Conservation (phyloP, 2,329 filamentous ascomycete genomes). For the Magnaporthales sp. region DNA sequence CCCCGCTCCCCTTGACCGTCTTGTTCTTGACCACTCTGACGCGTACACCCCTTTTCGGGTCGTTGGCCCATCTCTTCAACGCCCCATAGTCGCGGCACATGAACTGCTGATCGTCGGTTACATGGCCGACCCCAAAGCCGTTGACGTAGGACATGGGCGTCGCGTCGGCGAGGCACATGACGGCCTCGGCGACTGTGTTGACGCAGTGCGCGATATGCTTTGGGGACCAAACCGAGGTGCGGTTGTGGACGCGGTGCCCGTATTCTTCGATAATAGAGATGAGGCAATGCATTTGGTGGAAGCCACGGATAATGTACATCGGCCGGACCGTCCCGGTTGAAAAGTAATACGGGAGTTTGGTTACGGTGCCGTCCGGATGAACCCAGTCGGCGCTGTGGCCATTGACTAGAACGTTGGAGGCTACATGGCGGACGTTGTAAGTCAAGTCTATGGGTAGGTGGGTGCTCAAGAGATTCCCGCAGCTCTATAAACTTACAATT, state of each 20-base stretch:
- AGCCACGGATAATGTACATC: background rate
- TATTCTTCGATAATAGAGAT: background rate
- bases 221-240: background rate
- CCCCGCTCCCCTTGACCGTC: background rate
- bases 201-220: background rate
- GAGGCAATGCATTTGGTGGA: background rate
- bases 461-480: no score
- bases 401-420: background rate
- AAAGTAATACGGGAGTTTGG: background rate
- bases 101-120: background rate
- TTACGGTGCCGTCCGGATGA: background rate
- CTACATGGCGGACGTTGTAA: background rate
- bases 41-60: background rate
- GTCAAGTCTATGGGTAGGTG: no score
- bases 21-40: background rate
- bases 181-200: background rate
- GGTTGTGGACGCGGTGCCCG: background rate
- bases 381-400: background rate
- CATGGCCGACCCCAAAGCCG: background rate
- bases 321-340: background rate
- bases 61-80: background rate
- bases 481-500: no score
- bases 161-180: background rate
- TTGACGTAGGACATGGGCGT: background rate
- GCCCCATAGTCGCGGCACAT: background rate